Conservation (phyloP, 176 grass and related monocot species). For the Eleusine indica region DNA sequence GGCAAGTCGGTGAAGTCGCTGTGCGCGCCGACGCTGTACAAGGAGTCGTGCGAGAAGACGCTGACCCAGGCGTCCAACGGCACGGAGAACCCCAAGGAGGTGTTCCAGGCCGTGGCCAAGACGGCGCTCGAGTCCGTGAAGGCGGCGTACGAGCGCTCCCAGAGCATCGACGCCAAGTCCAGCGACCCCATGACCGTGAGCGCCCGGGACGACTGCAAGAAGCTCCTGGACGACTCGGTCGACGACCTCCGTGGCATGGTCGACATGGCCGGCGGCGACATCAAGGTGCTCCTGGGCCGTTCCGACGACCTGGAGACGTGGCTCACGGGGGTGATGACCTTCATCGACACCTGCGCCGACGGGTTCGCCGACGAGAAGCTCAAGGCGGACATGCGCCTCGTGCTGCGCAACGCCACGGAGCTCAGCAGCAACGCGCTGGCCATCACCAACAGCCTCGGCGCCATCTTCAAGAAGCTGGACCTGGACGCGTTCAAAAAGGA, state of each 20-base stretch:
- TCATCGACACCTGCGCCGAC: constrained; percentile 70
- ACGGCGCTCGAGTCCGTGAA: constrained; percentile 51
- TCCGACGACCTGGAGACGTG: constrained; percentile 66
- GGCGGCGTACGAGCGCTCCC: constrained; percentile 26
- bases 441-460: constrained; percentile 59
- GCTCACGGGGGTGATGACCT: constrained; percentile 74
- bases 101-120: constrained; percentile 49
- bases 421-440: constrained; percentile 86
- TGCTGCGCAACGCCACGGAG: constrained; percentile 64
- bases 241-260: constrained; percentile 59
- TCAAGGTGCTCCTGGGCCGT: constrained; percentile 51
- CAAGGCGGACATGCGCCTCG: constrained; percentile 54
- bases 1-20: constrained; percentile 60
- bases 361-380: constrained; percentile 69
- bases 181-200: constrained; percentile 40
- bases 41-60: constrained; percentile 74
- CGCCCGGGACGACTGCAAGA: constrained; percentile 69
- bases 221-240: constrained; percentile 63
- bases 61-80: constrained; percentile 44
- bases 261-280: constrained; percentile 55
- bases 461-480: constrained; percentile 56
- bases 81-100: constrained; percentile 48
- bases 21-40: constrained; percentile 72
- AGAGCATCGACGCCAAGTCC: constrained; percentile 38
- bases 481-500: constrained; percentile 44